Evolutionary conservation across 345 rosid genomes (phyloP).

Genomic region (Toxicodendron radicans): DNA sequence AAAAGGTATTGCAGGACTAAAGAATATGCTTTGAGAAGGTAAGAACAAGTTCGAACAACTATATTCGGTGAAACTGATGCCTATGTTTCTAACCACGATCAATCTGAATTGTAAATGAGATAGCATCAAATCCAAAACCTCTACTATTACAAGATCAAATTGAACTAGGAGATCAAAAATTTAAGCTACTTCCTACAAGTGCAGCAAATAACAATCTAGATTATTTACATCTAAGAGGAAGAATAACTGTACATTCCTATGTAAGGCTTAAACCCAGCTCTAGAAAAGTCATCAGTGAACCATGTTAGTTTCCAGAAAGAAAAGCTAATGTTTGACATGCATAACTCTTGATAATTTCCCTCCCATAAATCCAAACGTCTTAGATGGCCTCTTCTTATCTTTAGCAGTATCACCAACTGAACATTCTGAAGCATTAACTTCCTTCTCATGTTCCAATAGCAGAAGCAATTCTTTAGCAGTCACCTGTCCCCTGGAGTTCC

Average conservation of each 20-base stretch:
- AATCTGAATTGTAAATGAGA: not conserved
- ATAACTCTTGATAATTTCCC: conserved; percentile 22
- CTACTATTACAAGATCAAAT: not conserved
- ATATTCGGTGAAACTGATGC: not conserved
- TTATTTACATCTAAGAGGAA: not conserved
- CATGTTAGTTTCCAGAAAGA: not conserved
- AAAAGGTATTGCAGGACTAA: too few species aligned
- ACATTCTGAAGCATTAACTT: conserved; percentile 8
- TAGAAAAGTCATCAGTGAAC: not conserved
- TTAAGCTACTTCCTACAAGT: not conserved
- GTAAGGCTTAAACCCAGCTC: not conserved
- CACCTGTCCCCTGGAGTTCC: conserved; percentile 21
- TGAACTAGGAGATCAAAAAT: not conserved
- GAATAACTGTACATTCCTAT: conserved; percentile 6
- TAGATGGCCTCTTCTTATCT: conserved; percentile 10
- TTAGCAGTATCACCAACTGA: not conserved
- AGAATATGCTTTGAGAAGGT: too few species aligned
- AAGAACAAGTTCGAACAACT: not conserved
- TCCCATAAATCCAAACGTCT: conserved; percentile 18
- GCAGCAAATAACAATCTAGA: not conserved
- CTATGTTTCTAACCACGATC: not conserved
- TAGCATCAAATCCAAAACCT: not conserved
- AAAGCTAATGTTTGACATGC: not conserved
- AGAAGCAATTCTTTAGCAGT: conserved; percentile 23
- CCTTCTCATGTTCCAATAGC: conserved; percentile 13